These are phyloP conservation scores for Fagopyrum homotropicum DNA, from an alignment of 148 eudicot species.

Conservation along the genomic window DNA sequence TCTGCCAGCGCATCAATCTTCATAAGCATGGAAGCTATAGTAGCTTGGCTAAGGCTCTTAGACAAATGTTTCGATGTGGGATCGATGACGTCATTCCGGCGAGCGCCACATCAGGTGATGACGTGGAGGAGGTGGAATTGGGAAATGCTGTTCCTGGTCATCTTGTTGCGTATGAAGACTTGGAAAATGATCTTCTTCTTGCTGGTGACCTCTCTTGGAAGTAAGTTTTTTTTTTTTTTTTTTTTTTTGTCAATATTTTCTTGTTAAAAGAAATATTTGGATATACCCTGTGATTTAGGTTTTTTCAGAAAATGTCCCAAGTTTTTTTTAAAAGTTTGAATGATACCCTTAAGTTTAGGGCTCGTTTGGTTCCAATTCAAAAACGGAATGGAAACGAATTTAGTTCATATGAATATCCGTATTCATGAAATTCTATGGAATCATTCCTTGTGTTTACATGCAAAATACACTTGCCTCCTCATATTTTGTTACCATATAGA, in stretches of 20 bases:
- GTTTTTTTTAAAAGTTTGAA: too few species aligned
- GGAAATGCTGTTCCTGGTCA: constrained; percentile 78
- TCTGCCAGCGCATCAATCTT: constrained; percentile 73
- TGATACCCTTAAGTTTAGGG: too few species aligned
- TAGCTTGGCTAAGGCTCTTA: constrained; percentile 58
- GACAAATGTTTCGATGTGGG: constrained; percentile 43
- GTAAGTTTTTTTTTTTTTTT: constrained; percentile 29
- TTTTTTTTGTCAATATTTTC: neutral
- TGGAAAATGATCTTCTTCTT: constrained; percentile 84
- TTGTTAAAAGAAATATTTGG: too few species aligned
- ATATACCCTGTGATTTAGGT: too few species aligned
- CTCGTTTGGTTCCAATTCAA: too few species aligned
- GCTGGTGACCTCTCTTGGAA: constrained; percentile 88
- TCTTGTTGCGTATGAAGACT: constrained; percentile 76
- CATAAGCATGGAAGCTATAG: constrained; percentile 49
- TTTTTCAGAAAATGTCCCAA: too few species aligned
- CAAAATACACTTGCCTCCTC: too few species aligned
- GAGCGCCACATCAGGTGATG: neutral
- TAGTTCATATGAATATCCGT: too few species aligned
- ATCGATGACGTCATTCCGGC: constrained; percentile 14
- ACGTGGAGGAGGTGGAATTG: constrained; percentile 27
- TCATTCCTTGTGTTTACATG: too few species aligned
- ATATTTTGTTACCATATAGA: too few species aligned
- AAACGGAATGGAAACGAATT: too few species aligned
- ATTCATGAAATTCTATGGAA: too few species aligned